Base-by-base conservation (phyloP, 2,329 filamentous ascomycete species). In the Fusarium scirpi region DNA sequence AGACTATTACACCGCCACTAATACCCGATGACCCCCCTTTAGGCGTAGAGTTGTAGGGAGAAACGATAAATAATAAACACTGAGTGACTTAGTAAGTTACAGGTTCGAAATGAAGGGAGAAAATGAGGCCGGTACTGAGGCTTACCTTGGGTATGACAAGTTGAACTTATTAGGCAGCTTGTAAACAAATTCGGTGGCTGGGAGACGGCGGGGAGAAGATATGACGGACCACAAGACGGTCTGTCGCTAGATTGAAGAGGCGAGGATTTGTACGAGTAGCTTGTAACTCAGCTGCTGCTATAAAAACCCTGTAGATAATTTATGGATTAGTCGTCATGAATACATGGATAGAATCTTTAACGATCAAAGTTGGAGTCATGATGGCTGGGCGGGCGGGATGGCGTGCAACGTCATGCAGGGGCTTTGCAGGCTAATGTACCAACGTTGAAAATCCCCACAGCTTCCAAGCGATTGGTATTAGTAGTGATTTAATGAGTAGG, bases 161-260 rank as follows among this genome's bases (percentile, higher is more conserved):
- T 69, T 61, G 51, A 51, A 41, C 47, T 56, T 48, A 20, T 48
- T 47, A 45, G 48, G 62, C 51, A 47, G 54, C 48, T 58, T 66
- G 62, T 72, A 73, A 74, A 74, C 64, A 74, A 53, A 76, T 58
- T 66, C 58, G 72, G 74, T 76, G 74, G 74, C 74, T 76, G 74
- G 74, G 53, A 62, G 54, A 60, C 48, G 48, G 64, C 34, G 48
- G 16, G 47, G 49, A 38, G 41, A 65, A 47, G 53, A 58, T 52
- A 61, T 54, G 62, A 65, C 48, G 41, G 45, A 44, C 65, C 51
- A 54, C 54, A 54, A 30, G 24, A 56, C 44, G 58, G 51, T 27
- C n/a, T 44, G n/a, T 55, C 24, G 18, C 22, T 20, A 22, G 24
- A 52, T 56, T 56, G 29, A 30, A 44, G 30, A 25, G 64, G 22